Percentiles rank a stretch among this genome's conserved stretches.
These are phyloP conservation scores for Trypanosoma cruzi DNA, from an alignment of 208 protist species.

Conservation along the genomic window DNA sequence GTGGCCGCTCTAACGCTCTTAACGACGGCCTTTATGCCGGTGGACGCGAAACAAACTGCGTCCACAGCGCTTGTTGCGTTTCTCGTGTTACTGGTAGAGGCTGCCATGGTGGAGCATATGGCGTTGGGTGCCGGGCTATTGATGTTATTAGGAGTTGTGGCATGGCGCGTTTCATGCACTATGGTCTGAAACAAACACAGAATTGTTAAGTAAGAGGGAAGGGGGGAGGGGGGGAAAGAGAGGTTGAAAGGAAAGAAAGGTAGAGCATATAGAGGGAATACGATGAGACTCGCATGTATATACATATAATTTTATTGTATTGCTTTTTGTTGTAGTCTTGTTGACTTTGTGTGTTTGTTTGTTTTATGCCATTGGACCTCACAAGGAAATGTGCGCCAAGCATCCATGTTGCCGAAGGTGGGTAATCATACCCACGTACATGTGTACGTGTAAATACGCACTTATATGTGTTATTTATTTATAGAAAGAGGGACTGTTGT, in stretches of 20 bases:
- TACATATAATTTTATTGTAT: too few relatives aligned
- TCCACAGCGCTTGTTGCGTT: slow-evolving; percentile 43
- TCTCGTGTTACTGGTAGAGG: slow-evolving; percentile 46
- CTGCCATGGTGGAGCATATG: slow-evolving; percentile 27
- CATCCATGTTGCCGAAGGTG: neutral
- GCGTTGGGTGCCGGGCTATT: slow-evolving; percentile 49
- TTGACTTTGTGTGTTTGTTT: too few relatives aligned
- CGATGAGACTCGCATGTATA: neutral
- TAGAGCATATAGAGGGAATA: neutral
- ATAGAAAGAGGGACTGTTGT: too few relatives aligned
- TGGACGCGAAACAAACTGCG: slow-evolving; percentile 31
- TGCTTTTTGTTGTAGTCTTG: neutral
- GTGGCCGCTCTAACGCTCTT: slow-evolving; percentile 43
- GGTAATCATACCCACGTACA: too few relatives aligned
- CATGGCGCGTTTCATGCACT: slow-evolving; percentile 24
- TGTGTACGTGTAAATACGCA: too few relatives aligned
- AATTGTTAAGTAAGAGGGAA: too few relatives aligned
- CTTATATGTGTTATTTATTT: too few relatives aligned
- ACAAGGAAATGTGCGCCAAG: too few relatives aligned
- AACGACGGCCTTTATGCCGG: slow-evolving; percentile 68
- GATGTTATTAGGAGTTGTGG: slow-evolving; percentile 35
- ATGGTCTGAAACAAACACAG: neutral
- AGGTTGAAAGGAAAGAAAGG: neutral
- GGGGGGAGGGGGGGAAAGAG: neutral
- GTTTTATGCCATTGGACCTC: too few relatives aligned